Evolutionary conservation across 192 early-diverging fungal species (phyloP).

Genomic region (Coemansia sp.): DNA sequence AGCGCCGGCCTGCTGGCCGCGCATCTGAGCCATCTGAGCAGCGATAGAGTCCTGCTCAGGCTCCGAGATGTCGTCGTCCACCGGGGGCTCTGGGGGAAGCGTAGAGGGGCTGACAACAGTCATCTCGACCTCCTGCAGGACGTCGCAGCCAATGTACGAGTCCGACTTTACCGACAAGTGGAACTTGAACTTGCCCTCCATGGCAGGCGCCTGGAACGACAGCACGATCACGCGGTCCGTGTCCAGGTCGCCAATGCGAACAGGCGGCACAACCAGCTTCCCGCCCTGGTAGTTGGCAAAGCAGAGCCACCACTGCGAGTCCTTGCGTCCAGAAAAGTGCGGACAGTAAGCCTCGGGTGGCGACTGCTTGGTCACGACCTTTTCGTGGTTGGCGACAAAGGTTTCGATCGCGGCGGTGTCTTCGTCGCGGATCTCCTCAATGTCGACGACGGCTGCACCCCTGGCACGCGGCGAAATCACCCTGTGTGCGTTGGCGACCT

Average conservation of each 20-base stretch:
- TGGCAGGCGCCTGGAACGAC: conserved; percentile 94
- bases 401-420: conserved; percentile 41
- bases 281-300: conserved; percentile 85
- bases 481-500: conserved; percentile 32
- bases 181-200: conserved; percentile 82
- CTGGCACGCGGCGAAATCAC: conserved; percentile 26
- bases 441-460: conserved; percentile 35
- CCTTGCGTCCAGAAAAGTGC: conserved; percentile 66
- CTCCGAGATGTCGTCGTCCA: conserved; percentile 95
- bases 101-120: conserved; percentile 70
- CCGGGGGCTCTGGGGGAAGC: conserved; percentile 67
- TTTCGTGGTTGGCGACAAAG: conserved; percentile 33
- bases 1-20: conserved; percentile 64
- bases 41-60: conserved; percentile 96
- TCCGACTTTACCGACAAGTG: conserved; percentile 88
- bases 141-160: conserved; percentile 84
- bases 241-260: conserved; percentile 78
- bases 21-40: conserved; percentile 92
- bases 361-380: conserved; percentile 25
- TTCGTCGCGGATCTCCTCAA: conserved; percentile 53
- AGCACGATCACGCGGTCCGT: conserved; percentile 69
- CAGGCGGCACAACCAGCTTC: conserved; percentile 77
- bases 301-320: conserved; percentile 90
- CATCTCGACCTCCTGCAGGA: conserved; percentile 77
- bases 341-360: conserved; percentile 56